Base-by-base conservation (phyloP, 2,329 filamentous ascomycete species). In the Hypoxylon sp. region DNA sequence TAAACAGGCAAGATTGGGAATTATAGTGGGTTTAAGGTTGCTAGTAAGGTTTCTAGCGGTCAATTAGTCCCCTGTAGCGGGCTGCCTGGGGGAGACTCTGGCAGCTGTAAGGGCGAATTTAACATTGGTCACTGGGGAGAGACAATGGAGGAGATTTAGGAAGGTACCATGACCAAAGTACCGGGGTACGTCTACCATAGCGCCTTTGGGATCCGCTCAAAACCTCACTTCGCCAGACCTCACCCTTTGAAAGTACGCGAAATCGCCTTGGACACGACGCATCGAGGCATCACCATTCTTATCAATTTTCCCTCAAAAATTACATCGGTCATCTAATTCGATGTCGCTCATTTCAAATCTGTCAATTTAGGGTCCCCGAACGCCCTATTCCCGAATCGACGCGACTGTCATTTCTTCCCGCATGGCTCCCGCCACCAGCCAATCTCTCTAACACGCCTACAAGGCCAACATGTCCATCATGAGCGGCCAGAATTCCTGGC, bases 401-500 rank as follows among this genome's bases (percentile, higher is more conserved):
- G 84, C 85, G 85, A 84, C 83, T 82, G 81, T 81, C 81, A 80
- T 81, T 79, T 72, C 73, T 78, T 83, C 62, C 68, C 86, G 85
- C 84, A 88, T 88, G 86, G 86, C 85, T 85, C 81, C 85, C 81
- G 78, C 79, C 81, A 81, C 79, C 81, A 78, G 74, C 79, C 79
- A 76, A 79, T 82, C 81, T 80, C 81, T 81, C 80, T 79, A 84
- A 84, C 81, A 84, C 81, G 80, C 79, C 79, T 77, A 60, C 63
- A 81, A 81, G 81, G 80, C 80, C 81, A 86, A 82, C 80, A 91
- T 91, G 89, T 90, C 90, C 80, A 84, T 90, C 82, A 83, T 86
- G 81, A 90, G 90, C 82, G 86, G 88, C 82, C 88, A 90, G 83
- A 83, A 86, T 74, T 78, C 82, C 85, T 92, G 91, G 90, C 86